These are phyloP conservation scores for Leersia perrieri DNA, from an alignment of 176 grass and related monocot genomes.

Conservation along the genomic window DNA sequence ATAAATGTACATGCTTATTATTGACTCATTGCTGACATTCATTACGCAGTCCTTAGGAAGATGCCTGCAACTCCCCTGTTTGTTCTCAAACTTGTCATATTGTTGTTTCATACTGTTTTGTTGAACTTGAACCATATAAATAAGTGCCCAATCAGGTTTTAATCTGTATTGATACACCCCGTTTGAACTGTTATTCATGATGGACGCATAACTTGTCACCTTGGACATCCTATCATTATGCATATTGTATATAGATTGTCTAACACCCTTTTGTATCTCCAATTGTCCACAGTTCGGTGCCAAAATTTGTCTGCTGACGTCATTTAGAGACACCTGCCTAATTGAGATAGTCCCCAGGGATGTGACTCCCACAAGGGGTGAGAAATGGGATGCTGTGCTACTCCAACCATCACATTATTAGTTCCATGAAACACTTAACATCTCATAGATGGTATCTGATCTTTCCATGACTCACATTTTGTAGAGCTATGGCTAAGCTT, in stretches of 20 bases:
- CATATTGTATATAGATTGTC: neutral
- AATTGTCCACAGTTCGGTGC: conserved; percentile 68
- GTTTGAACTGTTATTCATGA: neutral
- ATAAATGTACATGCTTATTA: neutral
- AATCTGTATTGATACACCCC: neutral
- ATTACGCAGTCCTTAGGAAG: neutral
- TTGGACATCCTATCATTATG: neutral
- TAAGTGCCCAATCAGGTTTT: neutral
- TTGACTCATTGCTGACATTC: neutral
- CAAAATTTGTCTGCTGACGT: conserved; percentile 93
- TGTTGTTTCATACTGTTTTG: neutral
- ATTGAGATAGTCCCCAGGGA: conserved; percentile 96
- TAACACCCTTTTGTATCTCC: conserved; percentile 11
- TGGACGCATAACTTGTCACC: neutral
- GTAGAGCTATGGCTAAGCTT: conserved; percentile 94
- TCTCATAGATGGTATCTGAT: conserved; percentile 7
- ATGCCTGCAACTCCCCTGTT: neutral
- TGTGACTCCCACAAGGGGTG: conserved; percentile 77
- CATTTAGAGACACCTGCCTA: conserved; percentile 85
- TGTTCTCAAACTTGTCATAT: neutral
- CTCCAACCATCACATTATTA: conserved; percentile 1
- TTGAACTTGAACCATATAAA: conserved; percentile 31
- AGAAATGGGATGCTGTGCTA: neutral
- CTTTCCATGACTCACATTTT: conserved; percentile 20
- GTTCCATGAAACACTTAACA: neutral